A percentile compares a stretch with the other conserved stretches of the same genome.
These are phyloP conservation scores for Monosporozyma solicola DNA, from an alignment of 805 yeast genomes.

Conservation along the genomic window DNA sequence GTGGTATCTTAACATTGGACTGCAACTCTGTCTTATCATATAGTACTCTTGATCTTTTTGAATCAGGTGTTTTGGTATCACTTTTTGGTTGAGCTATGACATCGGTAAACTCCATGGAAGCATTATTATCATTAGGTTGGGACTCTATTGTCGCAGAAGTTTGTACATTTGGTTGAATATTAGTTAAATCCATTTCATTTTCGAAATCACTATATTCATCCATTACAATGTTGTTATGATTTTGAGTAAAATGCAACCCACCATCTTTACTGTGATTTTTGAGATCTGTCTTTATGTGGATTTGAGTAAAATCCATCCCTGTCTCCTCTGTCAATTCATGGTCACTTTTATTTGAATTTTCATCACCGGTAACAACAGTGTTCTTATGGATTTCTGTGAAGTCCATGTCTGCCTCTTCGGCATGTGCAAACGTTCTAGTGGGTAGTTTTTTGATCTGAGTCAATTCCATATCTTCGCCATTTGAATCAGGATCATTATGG, in stretches of 20 bases:
- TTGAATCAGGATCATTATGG: not conserved
- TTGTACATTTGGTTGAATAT: not conserved
- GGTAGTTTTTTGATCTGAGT: conserved; percentile 1
- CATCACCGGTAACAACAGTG: not conserved
- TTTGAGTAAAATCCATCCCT: not conserved
- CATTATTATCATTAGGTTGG: not conserved
- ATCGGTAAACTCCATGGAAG: not conserved
- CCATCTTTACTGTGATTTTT: not conserved
- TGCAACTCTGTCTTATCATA: not conserved
- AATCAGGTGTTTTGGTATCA: not conserved
- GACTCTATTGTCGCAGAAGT: not conserved
- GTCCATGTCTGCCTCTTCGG: not conserved
- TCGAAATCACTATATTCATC: not conserved
- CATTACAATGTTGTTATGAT: not conserved
- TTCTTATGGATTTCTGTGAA: not conserved
- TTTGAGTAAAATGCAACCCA: not conserved
- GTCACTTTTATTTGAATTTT: not conserved
- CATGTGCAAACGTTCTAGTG: not conserved
- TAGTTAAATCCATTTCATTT: not conserved
- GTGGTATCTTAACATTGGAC: not conserved
- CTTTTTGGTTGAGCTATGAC: not conserved
- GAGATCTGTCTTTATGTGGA: not conserved
- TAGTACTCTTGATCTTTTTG: not conserved
- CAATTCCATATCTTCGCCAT: conserved; percentile 4
- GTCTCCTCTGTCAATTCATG: not conserved